Percentiles rank a stretch among this genome's conserved stretches.
Conservation (phyloP, 164 flowering plant genomes). For the Litsea cubeba region DNA sequence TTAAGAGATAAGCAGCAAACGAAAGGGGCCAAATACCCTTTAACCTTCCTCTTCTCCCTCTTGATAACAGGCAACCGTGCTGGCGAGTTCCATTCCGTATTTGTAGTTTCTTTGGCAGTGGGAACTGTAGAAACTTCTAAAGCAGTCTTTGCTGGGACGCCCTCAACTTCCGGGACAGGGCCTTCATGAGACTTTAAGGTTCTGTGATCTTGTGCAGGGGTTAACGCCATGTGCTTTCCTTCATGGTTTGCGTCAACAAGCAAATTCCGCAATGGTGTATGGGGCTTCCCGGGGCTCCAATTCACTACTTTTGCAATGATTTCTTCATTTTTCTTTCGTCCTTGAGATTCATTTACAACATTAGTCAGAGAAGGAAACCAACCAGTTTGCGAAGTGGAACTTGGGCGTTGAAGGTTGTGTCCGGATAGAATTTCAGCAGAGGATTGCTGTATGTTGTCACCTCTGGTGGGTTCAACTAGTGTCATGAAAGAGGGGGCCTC, state of each 20-base stretch:
- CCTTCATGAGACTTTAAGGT: constrained; percentile 15
- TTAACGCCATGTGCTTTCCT: constrained; percentile 26
- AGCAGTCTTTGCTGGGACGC: constrained; percentile 10
- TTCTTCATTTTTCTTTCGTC: constrained; percentile 74
- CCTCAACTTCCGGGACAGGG: constrained; percentile 21
- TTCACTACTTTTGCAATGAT: constrained; percentile 59
- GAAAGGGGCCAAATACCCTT: constrained; percentile 60
- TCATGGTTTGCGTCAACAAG: constrained; percentile 46
- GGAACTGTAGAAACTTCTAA: constrained; percentile 15
- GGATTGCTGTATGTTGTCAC: constrained; percentile 2
- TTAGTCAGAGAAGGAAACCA: constrained; percentile 54
- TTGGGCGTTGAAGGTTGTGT: constrained; percentile 24
- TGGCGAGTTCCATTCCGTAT: constrained; percentile 64
- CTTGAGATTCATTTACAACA: constrained; percentile 43
- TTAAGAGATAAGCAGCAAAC: constrained; percentile 77
- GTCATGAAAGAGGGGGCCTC: constrained; percentile 71
- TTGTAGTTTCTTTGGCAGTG: constrained; percentile 19
- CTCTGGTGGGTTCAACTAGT: constrained; percentile 38
- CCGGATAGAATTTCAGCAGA: constrained; percentile 32
- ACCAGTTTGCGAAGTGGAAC: constrained; percentile 33
- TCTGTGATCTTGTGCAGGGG: constrained; percentile 17
- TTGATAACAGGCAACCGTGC: constrained; percentile 55
- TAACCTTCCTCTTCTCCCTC: constrained; percentile 58
- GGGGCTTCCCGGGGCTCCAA: constrained; percentile 57
- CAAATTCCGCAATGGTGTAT: constrained; percentile 55